These are phyloP conservation scores for Jaapia argillacea DNA, from an alignment of 768 basidiomycete species.

Conservation along the genomic window DNA sequence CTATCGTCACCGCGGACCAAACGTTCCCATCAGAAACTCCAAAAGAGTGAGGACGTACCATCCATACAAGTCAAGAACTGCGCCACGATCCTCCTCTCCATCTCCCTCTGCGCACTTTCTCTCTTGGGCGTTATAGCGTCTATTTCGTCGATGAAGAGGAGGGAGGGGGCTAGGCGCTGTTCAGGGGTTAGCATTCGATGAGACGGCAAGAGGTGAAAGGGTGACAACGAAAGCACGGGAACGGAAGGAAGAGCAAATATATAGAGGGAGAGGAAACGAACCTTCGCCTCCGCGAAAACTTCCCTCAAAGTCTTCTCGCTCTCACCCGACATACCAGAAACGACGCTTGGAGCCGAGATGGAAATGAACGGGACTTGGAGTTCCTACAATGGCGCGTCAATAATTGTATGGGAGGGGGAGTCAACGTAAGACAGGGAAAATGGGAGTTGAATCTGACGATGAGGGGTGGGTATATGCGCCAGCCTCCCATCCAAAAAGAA, in stretches of 20 bases:
- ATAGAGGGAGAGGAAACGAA: constrained; percentile 19
- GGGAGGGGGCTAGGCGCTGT: constrained; percentile 82
- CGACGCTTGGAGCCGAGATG: constrained; percentile 91
- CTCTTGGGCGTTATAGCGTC: constrained; percentile 97
- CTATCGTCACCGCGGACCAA: constrained; percentile 29
- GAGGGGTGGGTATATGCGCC: no score
- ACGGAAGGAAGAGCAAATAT: no score
- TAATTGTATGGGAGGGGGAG: constrained; percentile 2
- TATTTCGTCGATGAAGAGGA: constrained; percentile 96
- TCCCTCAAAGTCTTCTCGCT: constrained; percentile 94
- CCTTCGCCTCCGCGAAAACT: constrained; percentile 96
- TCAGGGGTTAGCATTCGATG: constrained; percentile 1
- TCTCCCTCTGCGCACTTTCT: constrained; percentile 96
- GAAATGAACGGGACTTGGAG: constrained; percentile 87
- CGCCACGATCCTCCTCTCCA: constrained; percentile 96
- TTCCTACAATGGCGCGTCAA: constrained; percentile 42
- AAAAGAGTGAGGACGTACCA: constrained; percentile 40
- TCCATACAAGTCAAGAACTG: constrained; percentile 99
- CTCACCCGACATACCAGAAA: constrained; percentile 98
- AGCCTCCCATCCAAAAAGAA: no score
- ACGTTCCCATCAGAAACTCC: background rate
- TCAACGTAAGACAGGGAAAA: background rate
- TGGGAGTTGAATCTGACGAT: no score
- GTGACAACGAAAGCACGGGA: no score
- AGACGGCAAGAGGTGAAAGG: background rate